Conservation (phyloP, 441 rosid genomes). For the Gossypium gossypioides region DNA sequence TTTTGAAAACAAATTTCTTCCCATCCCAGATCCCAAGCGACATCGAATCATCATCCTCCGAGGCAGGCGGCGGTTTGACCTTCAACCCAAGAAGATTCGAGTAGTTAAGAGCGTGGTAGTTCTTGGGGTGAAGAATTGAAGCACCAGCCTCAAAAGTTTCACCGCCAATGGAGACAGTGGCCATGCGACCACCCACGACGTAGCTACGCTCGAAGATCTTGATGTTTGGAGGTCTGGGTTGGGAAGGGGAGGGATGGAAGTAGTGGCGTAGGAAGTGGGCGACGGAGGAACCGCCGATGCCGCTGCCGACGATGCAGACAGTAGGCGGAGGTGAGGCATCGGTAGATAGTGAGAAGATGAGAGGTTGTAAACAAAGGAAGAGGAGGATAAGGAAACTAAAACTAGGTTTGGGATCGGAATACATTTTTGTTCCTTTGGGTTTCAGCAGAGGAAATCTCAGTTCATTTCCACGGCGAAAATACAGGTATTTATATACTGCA, state of each 20-base stretch:
- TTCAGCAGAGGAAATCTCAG: not conserved
- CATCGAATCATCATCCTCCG: slow-evolving; percentile 35
- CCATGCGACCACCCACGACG: slow-evolving; percentile 87
- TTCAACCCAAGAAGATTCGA: slow-evolving; percentile 37
- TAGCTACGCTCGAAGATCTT: slow-evolving; percentile 55
- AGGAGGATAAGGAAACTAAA: slow-evolving; percentile 11
- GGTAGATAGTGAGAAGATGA: slow-evolving; percentile 18
- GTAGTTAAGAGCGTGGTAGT: slow-evolving; percentile 60
- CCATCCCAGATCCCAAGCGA: slow-evolving; percentile 80
- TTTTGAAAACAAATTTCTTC: slow-evolving; percentile 48
- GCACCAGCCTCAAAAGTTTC: slow-evolving; percentile 79
- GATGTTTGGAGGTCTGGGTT: slow-evolving; percentile 24
- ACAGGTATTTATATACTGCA: too few species aligned
- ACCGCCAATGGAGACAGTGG: slow-evolving; percentile 43
- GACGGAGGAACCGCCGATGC: slow-evolving; percentile 76
- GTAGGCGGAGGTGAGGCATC: slow-evolving; percentile 23
- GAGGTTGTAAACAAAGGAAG: slow-evolving; percentile 18
- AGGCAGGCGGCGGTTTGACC: slow-evolving; percentile 36
- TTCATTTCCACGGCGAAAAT: not conserved
- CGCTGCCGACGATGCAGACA: slow-evolving; percentile 70
- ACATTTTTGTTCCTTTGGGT: not conserved
- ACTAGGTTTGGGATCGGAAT: not conserved
- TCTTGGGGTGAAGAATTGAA: slow-evolving; percentile 79
- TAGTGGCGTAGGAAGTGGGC: slow-evolving; percentile 75
- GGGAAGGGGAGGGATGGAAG: slow-evolving; percentile 24